Percentiles rank a stretch among this genome's conserved stretches.
phyloP scores from a whole-genome alignment of 2,329 filamentous ascomycete genomes.

The Fusarium virguliforme region DNA sequence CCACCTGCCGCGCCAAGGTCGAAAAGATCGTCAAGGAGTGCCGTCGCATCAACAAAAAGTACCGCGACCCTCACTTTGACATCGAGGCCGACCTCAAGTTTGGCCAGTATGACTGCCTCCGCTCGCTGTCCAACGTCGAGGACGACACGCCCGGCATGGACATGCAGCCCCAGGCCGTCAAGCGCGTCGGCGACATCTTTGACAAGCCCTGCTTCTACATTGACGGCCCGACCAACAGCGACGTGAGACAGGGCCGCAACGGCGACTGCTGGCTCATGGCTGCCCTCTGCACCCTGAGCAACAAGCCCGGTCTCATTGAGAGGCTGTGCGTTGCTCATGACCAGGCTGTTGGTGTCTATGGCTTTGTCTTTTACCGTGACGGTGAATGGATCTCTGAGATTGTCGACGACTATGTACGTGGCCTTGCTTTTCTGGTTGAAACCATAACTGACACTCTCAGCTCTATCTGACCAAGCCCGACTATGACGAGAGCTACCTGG shows the following conservation, averaged over 20 bases:
- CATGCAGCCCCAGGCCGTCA: slow-evolving; percentile 70
- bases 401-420: slow-evolving; percentile 68
- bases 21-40: slow-evolving; percentile 77
- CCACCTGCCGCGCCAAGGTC: slow-evolving; percentile 77
- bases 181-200: slow-evolving; percentile 82
- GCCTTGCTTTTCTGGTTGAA: background rate
- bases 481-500: slow-evolving; percentile 72
- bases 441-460: slow-evolving; percentile 43
- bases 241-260: slow-evolving; percentile 83
- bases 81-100: slow-evolving; percentile 83
- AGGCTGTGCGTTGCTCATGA: slow-evolving; percentile 81
- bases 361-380: slow-evolving; percentile 87
- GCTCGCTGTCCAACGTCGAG: slow-evolving; percentile 60
- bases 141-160: slow-evolving; percentile 46
- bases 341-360: slow-evolving; percentile 83
- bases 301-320: slow-evolving; percentile 80
- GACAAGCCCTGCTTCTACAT: slow-evolving; percentile 83
- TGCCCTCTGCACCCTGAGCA: slow-evolving; percentile 82
- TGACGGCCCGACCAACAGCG: slow-evolving; percentile 81
- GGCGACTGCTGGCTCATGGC: slow-evolving; percentile 93
- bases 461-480: slow-evolving; percentile 71
- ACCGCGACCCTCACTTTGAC: slow-evolving; percentile 89
- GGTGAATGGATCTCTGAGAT: slow-evolving; percentile 79
- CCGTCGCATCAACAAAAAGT: slow-evolving; percentile 85
- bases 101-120: slow-evolving; percentile 66